phyloP scores from a whole-genome alignment of 2,329 filamentous ascomycete species.

The Colletotrichum orbiculare region DNA sequence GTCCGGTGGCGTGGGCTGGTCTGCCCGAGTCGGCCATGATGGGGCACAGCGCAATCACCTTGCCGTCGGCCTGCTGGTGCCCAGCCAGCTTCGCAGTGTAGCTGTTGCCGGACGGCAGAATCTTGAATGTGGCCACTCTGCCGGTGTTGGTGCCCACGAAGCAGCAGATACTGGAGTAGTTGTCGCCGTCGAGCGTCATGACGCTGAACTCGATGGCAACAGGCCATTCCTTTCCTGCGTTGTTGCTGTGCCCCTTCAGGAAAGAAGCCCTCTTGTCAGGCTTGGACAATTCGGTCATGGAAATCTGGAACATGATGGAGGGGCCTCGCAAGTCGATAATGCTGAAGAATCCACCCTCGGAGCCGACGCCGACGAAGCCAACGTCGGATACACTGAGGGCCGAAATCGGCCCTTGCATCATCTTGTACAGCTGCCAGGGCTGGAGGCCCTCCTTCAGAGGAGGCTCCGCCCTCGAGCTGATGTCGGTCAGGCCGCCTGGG shows the following conservation, averaged over 20 bases:
- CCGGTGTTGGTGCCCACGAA: constrained; percentile 91
- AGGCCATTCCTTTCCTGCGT: constrained; percentile 75
- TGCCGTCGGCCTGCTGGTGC: constrained; percentile 72
- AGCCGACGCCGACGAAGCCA: constrained; percentile 89
- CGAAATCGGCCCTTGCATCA: constrained; percentile 84
- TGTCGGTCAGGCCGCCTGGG: constrained; percentile 78
- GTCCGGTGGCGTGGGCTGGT: constrained; percentile 79
- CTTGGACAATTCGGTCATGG: constrained; percentile 79
- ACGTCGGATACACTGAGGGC: constrained; percentile 89
- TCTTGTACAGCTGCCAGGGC: constrained; percentile 83
- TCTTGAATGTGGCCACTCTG: constrained; percentile 88
- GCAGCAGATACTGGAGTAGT: constrained; percentile 92
- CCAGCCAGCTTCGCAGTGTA: constrained; percentile 82
- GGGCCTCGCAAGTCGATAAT: constrained; percentile 92
- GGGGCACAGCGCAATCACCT: constrained; percentile 80
- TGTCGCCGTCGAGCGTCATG: constrained; percentile 92
- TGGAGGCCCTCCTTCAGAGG: constrained; percentile 82
- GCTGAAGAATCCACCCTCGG: constrained; percentile 81
- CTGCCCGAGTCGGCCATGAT: constrained; percentile 83
- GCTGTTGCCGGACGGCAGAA: constrained; percentile 79
- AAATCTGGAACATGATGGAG: constrained; percentile 80
- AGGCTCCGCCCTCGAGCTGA: constrained; percentile 77
- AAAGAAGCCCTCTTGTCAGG: constrained; percentile 82
- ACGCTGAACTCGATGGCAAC: constrained; percentile 90
- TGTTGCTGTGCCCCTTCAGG: constrained; percentile 62